These are phyloP conservation scores for Trypanosoma congolense DNA, from an alignment of 208 protist species.

Conservation along the genomic window DNA sequence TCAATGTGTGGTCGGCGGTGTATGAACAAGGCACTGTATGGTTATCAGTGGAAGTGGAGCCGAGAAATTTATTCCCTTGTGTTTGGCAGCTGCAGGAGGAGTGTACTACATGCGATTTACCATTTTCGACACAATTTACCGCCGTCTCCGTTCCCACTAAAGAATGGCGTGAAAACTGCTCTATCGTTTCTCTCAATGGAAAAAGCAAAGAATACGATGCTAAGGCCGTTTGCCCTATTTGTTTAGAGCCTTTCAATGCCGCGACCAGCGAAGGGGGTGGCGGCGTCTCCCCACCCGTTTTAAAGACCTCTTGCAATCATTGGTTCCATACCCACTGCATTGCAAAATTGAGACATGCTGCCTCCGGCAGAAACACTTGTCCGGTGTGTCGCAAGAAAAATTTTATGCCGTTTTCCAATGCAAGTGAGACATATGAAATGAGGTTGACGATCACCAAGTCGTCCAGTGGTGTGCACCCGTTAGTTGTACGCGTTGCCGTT, in stretches of 20 bases:
- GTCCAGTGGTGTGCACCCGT: neutral
- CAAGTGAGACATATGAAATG: slow-evolving; percentile 4
- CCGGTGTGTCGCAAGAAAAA: neutral
- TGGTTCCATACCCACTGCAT: slow-evolving; percentile 3
- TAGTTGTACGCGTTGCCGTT: slow-evolving; percentile 1
- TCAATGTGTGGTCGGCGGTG: slow-evolving; percentile 1
- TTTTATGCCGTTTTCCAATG: neutral
- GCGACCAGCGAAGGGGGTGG: neutral
- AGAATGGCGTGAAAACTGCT: neutral
- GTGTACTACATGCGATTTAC: neutral
- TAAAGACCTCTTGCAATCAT: slow-evolving; percentile 1
- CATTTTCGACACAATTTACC: neutral
- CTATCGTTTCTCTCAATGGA: neutral
- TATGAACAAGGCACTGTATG: slow-evolving; percentile 2
- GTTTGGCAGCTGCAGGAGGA: slow-evolving; percentile 4
- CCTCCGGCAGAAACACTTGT: neutral
- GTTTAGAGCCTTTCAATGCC: neutral
- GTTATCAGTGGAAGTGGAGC: neutral
- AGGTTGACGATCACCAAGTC: neutral
- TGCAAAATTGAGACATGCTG: neutral
- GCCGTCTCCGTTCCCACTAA: neutral
- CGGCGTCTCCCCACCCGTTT: neutral
- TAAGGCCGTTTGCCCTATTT: neutral
- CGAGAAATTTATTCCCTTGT: neutral
- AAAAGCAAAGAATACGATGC: neutral